Percentiles rank a stretch among this genome's conserved stretches.
Evolutionary conservation across 306 rosid genomes (phyloP).

Genomic region (Cucurbita moschata): DNA sequence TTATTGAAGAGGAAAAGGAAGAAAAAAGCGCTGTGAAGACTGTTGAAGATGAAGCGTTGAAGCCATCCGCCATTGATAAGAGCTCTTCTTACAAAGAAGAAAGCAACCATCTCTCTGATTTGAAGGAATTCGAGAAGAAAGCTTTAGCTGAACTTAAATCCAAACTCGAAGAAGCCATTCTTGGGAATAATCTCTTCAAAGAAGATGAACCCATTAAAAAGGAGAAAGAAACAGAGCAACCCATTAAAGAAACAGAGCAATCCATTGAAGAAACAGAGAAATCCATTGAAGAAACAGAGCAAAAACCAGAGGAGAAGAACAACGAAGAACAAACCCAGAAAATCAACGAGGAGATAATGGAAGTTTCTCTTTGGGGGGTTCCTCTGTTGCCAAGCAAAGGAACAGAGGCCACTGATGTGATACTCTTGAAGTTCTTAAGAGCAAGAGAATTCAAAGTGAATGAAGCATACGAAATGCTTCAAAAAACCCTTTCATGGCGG

Average conservation of each 20-base stretch:
- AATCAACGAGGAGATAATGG: neutral
- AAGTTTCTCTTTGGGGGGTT: conserved; percentile 63
- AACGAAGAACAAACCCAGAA: neutral
- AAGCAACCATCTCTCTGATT: conserved; percentile 29
- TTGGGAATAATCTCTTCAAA: conserved; percentile 15
- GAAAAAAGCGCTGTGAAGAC: neutral
- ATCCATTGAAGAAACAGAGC: neutral
- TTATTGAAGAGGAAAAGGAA: neutral
- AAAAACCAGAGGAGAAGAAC: neutral
- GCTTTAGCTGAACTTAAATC: conserved; percentile 18
- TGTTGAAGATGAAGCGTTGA: neutral
- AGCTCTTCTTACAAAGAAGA: conserved; percentile 36
- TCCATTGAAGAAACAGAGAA: neutral
- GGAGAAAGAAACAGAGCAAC: conserved; percentile 4
- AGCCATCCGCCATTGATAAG: conserved; percentile 14
- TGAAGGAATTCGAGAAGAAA: conserved; percentile 23
- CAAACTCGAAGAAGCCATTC: conserved; percentile 25
- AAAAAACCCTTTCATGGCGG: conserved; percentile 58
- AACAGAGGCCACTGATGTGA: conserved; percentile 51
- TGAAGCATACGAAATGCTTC: conserved; percentile 56
- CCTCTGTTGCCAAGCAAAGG: conserved; percentile 37
- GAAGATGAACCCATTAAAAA: conserved; percentile 9
- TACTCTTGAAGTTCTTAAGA: conserved; percentile 61
- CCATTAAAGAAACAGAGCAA: neutral
- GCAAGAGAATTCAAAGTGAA: conserved; percentile 80